A percentile compares a stretch with the other conserved stretches of the same genome.
These are phyloP conservation scores for Suillus subluteus DNA, from an alignment of 768 basidiomycete species.

Conservation along the genomic window DNA sequence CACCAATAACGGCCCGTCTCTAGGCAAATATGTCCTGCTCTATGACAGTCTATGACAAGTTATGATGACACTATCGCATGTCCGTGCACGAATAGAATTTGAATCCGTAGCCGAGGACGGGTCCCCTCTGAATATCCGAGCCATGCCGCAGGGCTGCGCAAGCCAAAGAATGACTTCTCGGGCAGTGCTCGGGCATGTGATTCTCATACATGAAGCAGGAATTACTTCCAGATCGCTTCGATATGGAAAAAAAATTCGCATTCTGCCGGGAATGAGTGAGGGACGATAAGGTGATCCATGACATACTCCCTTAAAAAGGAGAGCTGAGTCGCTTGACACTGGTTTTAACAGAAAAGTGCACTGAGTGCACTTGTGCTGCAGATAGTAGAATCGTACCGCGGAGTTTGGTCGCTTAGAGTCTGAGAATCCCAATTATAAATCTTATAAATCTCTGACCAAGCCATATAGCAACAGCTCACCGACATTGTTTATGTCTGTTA, in stretches of 20 bases:
- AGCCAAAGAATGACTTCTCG: background rate
- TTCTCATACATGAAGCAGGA: background rate
- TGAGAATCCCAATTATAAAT: background rate
- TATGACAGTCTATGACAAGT: background rate
- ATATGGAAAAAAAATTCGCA: background rate
- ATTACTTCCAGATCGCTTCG: background rate
- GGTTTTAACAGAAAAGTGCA: background rate
- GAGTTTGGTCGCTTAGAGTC: background rate
- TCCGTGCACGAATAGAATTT: background rate
- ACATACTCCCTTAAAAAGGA: background rate
- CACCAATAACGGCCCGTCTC: background rate
- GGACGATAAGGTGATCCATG: background rate
- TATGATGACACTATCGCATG: background rate
- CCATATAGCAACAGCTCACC: background rate
- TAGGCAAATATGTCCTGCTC: background rate
- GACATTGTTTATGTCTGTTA: conserved; percentile 1
- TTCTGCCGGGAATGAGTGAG: conserved; percentile 1
- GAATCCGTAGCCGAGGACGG: background rate
- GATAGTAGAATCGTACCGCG: background rate
- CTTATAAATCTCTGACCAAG: background rate
- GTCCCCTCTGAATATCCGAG: conserved; percentile 3
- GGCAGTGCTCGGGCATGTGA: conserved; percentile 6
- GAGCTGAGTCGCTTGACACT: background rate
- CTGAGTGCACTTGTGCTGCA: background rate
- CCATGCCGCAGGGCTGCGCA: background rate